Base-by-base conservation (phyloP, 306 rosid genomes). In the Prunus campanulata region DNA sequence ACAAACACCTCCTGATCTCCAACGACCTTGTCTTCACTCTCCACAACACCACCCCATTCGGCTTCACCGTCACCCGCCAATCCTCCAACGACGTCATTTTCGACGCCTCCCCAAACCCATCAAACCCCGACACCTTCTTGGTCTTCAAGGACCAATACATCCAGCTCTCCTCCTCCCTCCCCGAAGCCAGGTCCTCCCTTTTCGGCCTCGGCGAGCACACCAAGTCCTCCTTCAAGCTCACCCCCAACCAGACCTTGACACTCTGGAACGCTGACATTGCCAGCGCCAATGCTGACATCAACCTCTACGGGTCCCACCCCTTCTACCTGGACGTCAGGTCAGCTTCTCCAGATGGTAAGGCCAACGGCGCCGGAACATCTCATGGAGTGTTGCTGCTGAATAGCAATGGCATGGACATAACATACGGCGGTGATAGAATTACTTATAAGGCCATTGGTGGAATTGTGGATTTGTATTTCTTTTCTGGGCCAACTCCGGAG, bases 271-370 rank as follows among this genome's bases (percentile, higher is more conserved):
- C 83, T 2, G 97, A 88, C 78, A 82, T 70, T 69, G 82, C 3
- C 13, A 90, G 96, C 60, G 22, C 48, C 2, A 88, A 20, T 12
- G n/a, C 66, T 7, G 84, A 93, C 16, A 3, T 86, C 32, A 93
- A 93, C 76, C 94, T 90, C 61, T 93, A 91, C 50, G 96, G 97
- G 15, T 89, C 97, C 19, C 98, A 93, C 80, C 98, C 97, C 0
- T 93, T 93, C 78, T 93, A 91, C 82, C 64, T 93, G 74, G 97
- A 93, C 9, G 83, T 91, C 57, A 81, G 94, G 46, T 86, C 90
- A 2, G 78, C 86, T 1, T 83, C 90, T 1, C 10, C 10, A 0
- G 88, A 77, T 63, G 95, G 90, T 12, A 74, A 44, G 62, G 83
- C 83, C 65, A 35, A 71, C 51, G 80, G 46, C 16, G 68, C 64